Evolutionary conservation across 129 eudicot species (phyloP), one percentile per base, ranked within the genome.

Genomic region (Flaveria sonorensis): DNA sequence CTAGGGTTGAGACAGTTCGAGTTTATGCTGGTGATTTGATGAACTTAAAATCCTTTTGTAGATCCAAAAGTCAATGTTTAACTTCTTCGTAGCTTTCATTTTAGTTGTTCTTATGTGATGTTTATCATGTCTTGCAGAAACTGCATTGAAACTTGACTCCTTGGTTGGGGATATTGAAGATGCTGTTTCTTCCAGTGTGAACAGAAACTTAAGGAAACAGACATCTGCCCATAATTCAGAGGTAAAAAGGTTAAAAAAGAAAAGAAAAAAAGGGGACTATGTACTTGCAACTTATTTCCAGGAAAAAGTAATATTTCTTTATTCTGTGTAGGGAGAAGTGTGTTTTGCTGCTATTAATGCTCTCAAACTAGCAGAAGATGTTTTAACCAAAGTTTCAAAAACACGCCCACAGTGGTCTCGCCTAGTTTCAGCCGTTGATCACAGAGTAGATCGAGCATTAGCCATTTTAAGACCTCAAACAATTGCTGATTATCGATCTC

Each of bases 141-240:
- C 90, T 9, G 97, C 97, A 59, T 67, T 94, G 65, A 94, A 86
- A 86, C 91, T 94, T 79, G 96, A 87, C 81, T 82, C 89, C 7
- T 83, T 91, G 85, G 96, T 94, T 55, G 99, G 99, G 16, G 94
- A 94, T 72, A 78, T 91, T 65, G 99, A 94, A 86, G 99, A 94
- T 83, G 92, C 96, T 47, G 99, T 94, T 51, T 87, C 99, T 10
- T 87, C 86, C 14, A 76, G 81, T 71, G 83, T 91, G 72, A 89
- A 83, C 57, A 81, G 77, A 86, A 93, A 85, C 53, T 50, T 89
- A 42, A 83, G 88, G 77, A 84, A 85, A 64, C 87, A 81, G 52
- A 85, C 87, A 43, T 86, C 86, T 40, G 45, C 76, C 42, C 84
- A 76, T 18, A 84, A 68, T 78, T 79, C 87, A 28, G 88, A 89